Conservation (phyloP, 495 filamentous ascomycete genomes). For the Penicillium lagena region DNA sequence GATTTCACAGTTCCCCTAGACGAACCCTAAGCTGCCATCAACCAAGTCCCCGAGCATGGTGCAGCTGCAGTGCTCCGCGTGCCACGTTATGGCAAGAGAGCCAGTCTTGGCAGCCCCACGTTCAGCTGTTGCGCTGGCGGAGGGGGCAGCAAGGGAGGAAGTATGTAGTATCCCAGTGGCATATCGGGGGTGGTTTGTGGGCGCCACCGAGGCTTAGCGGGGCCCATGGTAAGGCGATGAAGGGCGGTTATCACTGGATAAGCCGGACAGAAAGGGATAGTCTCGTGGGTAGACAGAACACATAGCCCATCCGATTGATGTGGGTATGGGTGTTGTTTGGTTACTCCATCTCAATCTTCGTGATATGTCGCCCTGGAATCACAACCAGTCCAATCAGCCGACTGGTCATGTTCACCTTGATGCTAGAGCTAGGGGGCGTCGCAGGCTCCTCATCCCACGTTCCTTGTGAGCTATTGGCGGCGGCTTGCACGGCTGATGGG, state of each 20-base stretch:
- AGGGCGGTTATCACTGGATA: constrained; percentile 3
- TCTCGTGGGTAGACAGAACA: constrained; percentile 11
- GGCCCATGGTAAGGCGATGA: too few species aligned
- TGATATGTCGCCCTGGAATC: constrained; percentile 78
- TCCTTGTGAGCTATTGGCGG: constrained; percentile 21
- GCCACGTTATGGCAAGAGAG: constrained; percentile 8
- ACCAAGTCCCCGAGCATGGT: constrained; percentile 8
- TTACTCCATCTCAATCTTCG: constrained; percentile 84
- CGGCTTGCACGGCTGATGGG: constrained; percentile 38
- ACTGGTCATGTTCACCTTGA: constrained; percentile 69
- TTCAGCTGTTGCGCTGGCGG: constrained; percentile 5
- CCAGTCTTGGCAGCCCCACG: constrained; percentile 12
- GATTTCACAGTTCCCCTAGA: not conserved
- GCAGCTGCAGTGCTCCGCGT: constrained; percentile 12
- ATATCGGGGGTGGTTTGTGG: too few species aligned
- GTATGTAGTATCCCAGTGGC: too few species aligned
- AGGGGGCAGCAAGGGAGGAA: not conserved
- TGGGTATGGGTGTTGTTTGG: not conserved
- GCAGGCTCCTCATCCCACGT: constrained; percentile 18
- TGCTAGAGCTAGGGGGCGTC: constrained; percentile 9
- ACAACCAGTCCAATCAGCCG: constrained; percentile 87
- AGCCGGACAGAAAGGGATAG: constrained; percentile 9
- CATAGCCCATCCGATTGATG: too few species aligned
- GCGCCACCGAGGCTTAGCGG: too few species aligned
- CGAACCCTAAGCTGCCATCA: not conserved